These are phyloP conservation scores for Candida stauntonica DNA, from an alignment of 805 yeast genomes.

Conservation along the genomic window DNA sequence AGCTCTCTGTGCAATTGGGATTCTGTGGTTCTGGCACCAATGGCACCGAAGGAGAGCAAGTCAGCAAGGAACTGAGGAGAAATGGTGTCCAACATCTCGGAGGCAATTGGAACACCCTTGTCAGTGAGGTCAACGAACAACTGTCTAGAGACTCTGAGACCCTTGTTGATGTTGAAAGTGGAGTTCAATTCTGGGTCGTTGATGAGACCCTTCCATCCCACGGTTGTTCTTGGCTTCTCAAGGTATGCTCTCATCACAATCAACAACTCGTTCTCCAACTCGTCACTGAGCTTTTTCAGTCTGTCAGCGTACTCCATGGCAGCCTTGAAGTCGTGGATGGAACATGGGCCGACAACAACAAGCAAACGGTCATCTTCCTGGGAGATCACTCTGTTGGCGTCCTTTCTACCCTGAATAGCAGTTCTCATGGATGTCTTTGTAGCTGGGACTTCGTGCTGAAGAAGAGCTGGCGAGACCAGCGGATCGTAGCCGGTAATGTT, in stretches of 20 bases:
- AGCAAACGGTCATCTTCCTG: slow-evolving; percentile 79
- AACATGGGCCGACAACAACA: slow-evolving; percentile 94
- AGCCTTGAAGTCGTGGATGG: slow-evolving; percentile 86
- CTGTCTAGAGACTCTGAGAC: slow-evolving; percentile 81
- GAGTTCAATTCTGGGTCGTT: slow-evolving; percentile 95
- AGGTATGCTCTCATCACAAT: slow-evolving; percentile 96
- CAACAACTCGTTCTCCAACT: slow-evolving; percentile 69
- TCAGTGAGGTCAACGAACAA: slow-evolving; percentile 78
- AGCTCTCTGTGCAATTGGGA: slow-evolving; percentile 97
- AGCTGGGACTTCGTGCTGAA: slow-evolving; percentile 82
- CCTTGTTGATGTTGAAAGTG: slow-evolving; percentile 92
- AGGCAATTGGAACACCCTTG: slow-evolving; percentile 85
- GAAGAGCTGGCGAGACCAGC: slow-evolving; percentile 83
- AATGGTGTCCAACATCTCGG: slow-evolving; percentile 97
- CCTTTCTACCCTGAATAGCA: slow-evolving; percentile 74
- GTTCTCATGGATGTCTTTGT: slow-evolving; percentile 48
- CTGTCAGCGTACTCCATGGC: slow-evolving; percentile 84
- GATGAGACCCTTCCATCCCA: slow-evolving; percentile 98
- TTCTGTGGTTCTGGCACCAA: slow-evolving; percentile 98
- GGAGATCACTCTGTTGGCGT: slow-evolving; percentile 67
- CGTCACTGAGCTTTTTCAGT: slow-evolving; percentile 62
- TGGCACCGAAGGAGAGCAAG: slow-evolving; percentile 90
- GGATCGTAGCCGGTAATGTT: slow-evolving; percentile 91
- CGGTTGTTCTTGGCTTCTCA: slow-evolving; percentile 98
- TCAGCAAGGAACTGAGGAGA: slow-evolving; percentile 95